Conservation (phyloP, 169 alveolate genomes). For the Plasmodium ovale region DNA sequence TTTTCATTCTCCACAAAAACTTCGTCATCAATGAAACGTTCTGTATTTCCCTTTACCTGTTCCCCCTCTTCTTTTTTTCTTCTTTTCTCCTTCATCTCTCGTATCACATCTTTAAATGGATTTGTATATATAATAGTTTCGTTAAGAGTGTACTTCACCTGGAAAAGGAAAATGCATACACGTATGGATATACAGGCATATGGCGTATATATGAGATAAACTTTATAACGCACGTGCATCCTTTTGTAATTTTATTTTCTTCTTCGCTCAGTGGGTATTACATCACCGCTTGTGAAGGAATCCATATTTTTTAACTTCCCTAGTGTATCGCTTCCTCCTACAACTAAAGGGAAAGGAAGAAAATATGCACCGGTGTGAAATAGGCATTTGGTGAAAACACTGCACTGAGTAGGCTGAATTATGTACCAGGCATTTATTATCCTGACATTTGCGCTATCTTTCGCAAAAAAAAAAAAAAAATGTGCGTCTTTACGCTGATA, state of each 20-base stretch:
- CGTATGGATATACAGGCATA: not conserved
- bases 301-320: conserved; percentile 54
- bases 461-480: not conserved
- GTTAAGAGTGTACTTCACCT: conserved; percentile 18
- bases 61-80: conserved; percentile 24
- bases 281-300: conserved; percentile 9
- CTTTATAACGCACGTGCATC: not conserved
- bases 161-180: not conserved
- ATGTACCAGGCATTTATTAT: too few species aligned
- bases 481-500: not conserved
- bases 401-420: too few species aligned
- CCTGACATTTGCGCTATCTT: too few species aligned
- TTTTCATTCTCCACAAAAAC: conserved; percentile 51
- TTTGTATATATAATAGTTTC: conserved; percentile 66
- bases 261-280: conserved; percentile 13
- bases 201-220: not conserved
- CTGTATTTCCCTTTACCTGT: conserved; percentile 13
- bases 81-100: conserved; percentile 53
- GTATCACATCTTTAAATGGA: conserved; percentile 69
- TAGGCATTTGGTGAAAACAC: too few species aligned
- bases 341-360: conserved; percentile 19
- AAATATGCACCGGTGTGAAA: not conserved
- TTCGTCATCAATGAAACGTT: conserved; percentile 55
- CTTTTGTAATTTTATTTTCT: not conserved
- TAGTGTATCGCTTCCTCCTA: conserved; percentile 72